Evolutionary conservation across 2,329 filamentous ascomycete genomes (phyloP).

Genomic region (Cercospora sp.): DNA sequence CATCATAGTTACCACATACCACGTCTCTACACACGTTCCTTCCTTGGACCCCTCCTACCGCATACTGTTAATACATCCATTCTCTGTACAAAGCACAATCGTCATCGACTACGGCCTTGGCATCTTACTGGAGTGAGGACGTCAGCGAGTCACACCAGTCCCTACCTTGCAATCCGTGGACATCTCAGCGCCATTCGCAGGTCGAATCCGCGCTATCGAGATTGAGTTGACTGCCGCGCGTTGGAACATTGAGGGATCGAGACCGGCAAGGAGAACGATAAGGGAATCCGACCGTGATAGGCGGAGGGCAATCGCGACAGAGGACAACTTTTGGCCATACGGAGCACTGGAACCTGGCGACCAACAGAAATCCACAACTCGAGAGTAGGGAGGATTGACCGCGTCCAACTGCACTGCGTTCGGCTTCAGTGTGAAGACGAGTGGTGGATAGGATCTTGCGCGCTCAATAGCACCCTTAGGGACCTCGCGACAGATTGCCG

Average conservation of each 20-base stretch:
- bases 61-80: constrained; percentile 20
- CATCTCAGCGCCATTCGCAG: constrained; percentile 10
- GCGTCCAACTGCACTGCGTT: background rate
- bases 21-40: constrained; percentile 25
- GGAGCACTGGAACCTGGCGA: background rate
- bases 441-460: background rate
- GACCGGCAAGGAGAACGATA: background rate
- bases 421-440: background rate
- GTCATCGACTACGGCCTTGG: background rate
- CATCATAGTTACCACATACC: constrained; percentile 8
- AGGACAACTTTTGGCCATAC: background rate
- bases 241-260: background rate
- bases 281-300: background rate
- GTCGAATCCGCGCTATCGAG: constrained; percentile 1
- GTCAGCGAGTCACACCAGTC: background rate
- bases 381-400: background rate
- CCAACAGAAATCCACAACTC: background rate
- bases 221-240: background rate
- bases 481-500: background rate
- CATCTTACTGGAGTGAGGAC: background rate
- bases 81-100: constrained; percentile 24
- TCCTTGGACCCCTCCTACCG: constrained; percentile 12
- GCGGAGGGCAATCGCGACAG: background rate
- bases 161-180: background rate
- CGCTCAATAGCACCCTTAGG: background rate